phyloP scores from a whole-genome alignment of 768 basidiomycete species.

The Crassisporium funariophilum region DNA sequence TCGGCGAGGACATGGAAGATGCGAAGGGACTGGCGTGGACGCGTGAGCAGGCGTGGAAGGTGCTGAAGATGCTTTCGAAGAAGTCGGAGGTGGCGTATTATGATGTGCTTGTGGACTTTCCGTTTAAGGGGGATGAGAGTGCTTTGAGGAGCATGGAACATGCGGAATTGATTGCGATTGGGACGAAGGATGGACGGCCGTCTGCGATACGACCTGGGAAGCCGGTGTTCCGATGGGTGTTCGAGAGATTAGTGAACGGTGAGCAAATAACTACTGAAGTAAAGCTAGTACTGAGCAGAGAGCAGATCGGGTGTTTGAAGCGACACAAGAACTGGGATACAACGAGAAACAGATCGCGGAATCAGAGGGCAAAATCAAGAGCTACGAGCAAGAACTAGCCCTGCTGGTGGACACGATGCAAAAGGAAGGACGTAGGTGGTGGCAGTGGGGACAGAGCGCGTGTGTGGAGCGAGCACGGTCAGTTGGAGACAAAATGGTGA shows the following conservation, averaged over 20 bases:
- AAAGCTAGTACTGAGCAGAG: constrained; percentile 1
- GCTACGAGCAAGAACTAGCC: constrained; percentile 77
- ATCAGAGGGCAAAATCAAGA: constrained; percentile 63
- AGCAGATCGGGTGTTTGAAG: constrained; percentile 75
- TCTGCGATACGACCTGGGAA: constrained; percentile 86
- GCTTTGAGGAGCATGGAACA: constrained; percentile 85
- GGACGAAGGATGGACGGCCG: constrained; percentile 78
- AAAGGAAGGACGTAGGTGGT: constrained; percentile 37
- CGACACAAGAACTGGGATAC: constrained; percentile 78
- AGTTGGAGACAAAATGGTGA: constrained; percentile 74
- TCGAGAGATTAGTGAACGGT: constrained; percentile 81
- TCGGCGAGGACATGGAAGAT: constrained; percentile 91
- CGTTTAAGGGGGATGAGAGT: constrained; percentile 90
- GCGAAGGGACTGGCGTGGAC: constrained; percentile 83
- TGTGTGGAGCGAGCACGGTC: constrained; percentile 63
- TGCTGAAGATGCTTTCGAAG: constrained; percentile 73
- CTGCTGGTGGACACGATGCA: constrained; percentile 66
- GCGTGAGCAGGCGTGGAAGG: constrained; percentile 83
- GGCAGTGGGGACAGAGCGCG: constrained; percentile 47
- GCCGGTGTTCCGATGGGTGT: constrained; percentile 86
- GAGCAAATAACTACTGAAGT: constrained; percentile 18
- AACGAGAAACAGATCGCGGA: constrained; percentile 67
- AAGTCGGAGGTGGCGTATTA: constrained; percentile 80
- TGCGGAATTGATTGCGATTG: constrained; percentile 82
- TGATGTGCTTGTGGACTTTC: constrained; percentile 76